These are phyloP conservation scores for Rachicladosporium sp. DNA, from an alignment of 2,329 filamentous ascomycete genomes.

Conservation along the genomic window DNA sequence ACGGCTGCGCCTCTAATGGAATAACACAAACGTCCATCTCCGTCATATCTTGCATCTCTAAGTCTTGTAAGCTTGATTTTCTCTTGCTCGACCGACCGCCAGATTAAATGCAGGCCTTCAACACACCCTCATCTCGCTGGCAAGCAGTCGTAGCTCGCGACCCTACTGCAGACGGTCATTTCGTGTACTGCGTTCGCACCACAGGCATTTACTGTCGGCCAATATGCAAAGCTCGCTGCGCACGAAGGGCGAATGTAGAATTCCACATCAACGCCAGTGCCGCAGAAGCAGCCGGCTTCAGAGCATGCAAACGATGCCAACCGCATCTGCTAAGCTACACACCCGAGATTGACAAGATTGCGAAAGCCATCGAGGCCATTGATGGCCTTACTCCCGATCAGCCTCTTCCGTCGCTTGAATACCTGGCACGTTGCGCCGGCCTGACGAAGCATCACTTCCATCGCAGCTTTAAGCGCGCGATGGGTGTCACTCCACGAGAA, in stretches of 20 bases:
- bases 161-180: slow-evolving; percentile 19
- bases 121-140: neutral
- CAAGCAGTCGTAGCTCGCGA: neutral
- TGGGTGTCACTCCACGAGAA: neutral
- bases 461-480: neutral
- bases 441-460: slow-evolving; percentile 1
- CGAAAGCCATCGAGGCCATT: too few species aligned
- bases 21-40: too few species aligned
- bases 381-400: too few species aligned
- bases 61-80: too few species aligned
- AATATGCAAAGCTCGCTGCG: slow-evolving; percentile 47
- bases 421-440: too few species aligned
- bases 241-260: slow-evolving; percentile 41
- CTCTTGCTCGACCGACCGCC: too few species aligned
- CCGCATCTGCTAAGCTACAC: slow-evolving; percentile 16
- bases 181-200: slow-evolving; percentile 44
- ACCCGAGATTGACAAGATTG: too few species aligned
- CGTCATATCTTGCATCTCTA: too few species aligned
- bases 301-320: slow-evolving; percentile 47
- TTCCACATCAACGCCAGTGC: slow-evolving; percentile 39
- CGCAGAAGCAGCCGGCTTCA: slow-evolving; percentile 39
- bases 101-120: too few species aligned
- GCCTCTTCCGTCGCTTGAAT: too few species aligned
- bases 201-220: slow-evolving; percentile 50
- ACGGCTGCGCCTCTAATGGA: too few species aligned